Conservation (phyloP, 2,329 filamentous ascomycete species). For the Emmonsiellopsis sp. region DNA sequence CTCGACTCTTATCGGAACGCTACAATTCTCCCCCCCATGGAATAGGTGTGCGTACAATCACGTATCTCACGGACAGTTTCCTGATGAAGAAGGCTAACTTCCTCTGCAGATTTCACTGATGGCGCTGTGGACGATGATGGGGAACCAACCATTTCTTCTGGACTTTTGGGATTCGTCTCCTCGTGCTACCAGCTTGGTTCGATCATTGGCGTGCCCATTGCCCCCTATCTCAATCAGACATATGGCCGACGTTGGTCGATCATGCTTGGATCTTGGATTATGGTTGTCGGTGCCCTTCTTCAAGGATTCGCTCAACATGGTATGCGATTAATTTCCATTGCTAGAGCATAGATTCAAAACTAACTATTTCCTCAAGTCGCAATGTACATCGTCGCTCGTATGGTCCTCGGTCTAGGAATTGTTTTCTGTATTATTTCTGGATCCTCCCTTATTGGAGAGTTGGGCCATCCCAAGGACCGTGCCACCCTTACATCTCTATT, state of each 20-base stretch:
- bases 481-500: conserved; percentile 51
- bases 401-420: conserved; percentile 54
- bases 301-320: conserved; percentile 44
- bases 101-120: conserved; percentile 16
- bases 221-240: conserved; percentile 46
- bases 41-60: conserved; percentile 23
- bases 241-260: conserved; percentile 51
- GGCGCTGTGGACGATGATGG: conserved; percentile 10
- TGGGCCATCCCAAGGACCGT: conserved; percentile 53
- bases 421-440: conserved; percentile 51
- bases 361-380: conserved; percentile 25
- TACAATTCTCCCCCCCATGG: conserved; percentile 32
- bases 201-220: conserved; percentile 48
- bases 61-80: not conserved
- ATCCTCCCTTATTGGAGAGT: conserved; percentile 49
- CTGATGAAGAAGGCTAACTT: conserved; percentile 9
- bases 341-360: not conserved
- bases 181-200: conserved; percentile 53
- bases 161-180: conserved; percentile 42
- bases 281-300: conserved; percentile 47
- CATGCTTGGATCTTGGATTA: conserved; percentile 44
- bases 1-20: conserved; percentile 39
- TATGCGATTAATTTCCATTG: conserved; percentile 22
- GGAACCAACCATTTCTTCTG: conserved; percentile 13
- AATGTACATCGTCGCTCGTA: conserved; percentile 53